Conservation (phyloP, 345 rosid genomes). For the Aquilaria malaccensis region DNA sequence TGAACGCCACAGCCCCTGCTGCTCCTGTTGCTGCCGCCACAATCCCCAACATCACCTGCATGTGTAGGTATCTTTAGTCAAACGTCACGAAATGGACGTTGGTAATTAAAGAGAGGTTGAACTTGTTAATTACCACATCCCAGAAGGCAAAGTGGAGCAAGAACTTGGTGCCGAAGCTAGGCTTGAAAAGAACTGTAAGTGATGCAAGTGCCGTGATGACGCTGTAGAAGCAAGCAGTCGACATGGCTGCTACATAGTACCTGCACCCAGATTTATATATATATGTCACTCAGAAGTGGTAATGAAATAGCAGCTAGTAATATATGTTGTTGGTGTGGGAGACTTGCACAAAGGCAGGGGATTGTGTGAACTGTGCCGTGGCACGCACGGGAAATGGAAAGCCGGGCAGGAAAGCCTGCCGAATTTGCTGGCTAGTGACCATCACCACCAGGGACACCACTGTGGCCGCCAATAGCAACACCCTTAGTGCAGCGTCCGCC, state of each 20-base stretch:
- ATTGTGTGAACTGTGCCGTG: conserved; percentile 52
- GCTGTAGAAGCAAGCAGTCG: conserved; percentile 54
- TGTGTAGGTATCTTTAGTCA: not conserved
- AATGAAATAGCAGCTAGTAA: too few species aligned
- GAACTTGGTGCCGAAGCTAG: conserved; percentile 24
- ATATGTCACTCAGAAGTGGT: too few species aligned
- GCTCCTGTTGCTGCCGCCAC: conserved; percentile 76
- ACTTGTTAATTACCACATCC: conserved; percentile 43
- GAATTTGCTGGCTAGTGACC: conserved; percentile 54
- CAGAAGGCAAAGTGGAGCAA: conserved; percentile 30
- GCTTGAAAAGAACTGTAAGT: conserved; percentile 31
- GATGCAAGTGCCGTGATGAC: conserved; percentile 46
- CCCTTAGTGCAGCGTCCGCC: conserved; percentile 41
- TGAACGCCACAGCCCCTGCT: conserved; percentile 61
- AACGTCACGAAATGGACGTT: not conserved
- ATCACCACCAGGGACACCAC: conserved; percentile 44
- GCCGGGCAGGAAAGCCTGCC: conserved; percentile 20
- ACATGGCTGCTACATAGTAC: conserved; percentile 52
- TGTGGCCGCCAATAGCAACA: conserved; percentile 43
- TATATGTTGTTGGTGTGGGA: too few species aligned
- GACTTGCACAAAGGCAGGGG: conserved; percentile 67
- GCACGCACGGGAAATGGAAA: not conserved
- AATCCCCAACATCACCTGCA: conserved; percentile 65
- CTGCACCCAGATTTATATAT: conserved; percentile 26
- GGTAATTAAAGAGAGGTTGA: not conserved